Evolutionary conservation across 2,329 filamentous ascomycete genomes (phyloP), one percentile per base, ranked within the genome.

Genomic region (Fusarium tanahbumbuense): DNA sequence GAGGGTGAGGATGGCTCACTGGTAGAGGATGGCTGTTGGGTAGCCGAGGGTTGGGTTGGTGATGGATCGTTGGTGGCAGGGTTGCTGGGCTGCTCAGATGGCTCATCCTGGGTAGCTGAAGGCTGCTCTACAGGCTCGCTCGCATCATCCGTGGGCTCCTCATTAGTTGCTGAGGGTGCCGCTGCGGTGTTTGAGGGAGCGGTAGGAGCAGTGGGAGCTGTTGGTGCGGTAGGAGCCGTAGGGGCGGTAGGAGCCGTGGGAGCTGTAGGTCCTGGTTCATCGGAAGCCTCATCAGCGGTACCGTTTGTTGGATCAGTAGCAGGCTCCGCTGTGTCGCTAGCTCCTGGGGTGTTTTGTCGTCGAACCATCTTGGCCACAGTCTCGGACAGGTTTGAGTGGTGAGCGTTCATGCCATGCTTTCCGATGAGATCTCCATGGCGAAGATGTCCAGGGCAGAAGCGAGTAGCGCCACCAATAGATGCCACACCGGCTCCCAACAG

Each of bases 351-450:
- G 68, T 89, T 76, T 67, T 81, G 87, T 67, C 91, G 86, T 79
- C 88, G 89, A 40, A 88, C 91, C 60, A 93, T 80, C 60, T 88
- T 86, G 58, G 91, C 84, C 68, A 93, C 82, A 61, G 87, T 60
- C 20, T 74, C 68, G 41, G 73, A 75, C 45, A 74, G 50, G 58
- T 75, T 73, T 61, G 70, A 68, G 52, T 54, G 68, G 63, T 74
- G 70, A 34, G 68, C 56, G 46, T 48, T 71, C 59, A 75, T 64
- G 50, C 63, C 70, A 48, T 74, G 67, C 59, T 75, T 74, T 46
- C 65, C 64, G 27, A 63, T 27, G 15, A 67, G 23, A 23, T 69
- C 64, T n/a, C 60, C 60, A 61, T 76, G 72, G 16, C 71, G 72
- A 8, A 76, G 64, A 48, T 76, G 74, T 18, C 73, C 72, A 37